Percentiles rank a stretch among this genome's conserved stretches.
Conservation (phyloP, 176 grass and related monocot species). For the Elaeis guineensis region DNA sequence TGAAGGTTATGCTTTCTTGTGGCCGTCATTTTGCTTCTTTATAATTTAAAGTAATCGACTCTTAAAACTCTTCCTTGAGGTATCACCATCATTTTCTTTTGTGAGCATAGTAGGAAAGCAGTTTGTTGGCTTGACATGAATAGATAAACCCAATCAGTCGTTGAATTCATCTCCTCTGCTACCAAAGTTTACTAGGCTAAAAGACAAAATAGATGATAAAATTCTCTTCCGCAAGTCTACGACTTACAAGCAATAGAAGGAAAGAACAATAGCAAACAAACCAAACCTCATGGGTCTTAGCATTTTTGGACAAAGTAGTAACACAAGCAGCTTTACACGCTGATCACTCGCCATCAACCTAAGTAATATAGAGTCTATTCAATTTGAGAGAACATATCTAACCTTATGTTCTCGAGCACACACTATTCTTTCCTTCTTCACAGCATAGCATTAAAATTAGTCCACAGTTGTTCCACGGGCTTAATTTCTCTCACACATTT, state of each 20-base stretch:
- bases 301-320: conserved; percentile 5
- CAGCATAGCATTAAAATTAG: conserved; percentile 3
- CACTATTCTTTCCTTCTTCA: background rate
- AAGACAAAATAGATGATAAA: conserved; percentile 5
- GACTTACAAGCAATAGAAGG: background rate
- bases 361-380: no score
- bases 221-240: conserved; percentile 7
- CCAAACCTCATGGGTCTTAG: conserved; percentile 7
- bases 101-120: no score
- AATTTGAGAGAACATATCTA: no score
- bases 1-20: no score
- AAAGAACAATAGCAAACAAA: conserved; percentile 15
- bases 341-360: background rate
- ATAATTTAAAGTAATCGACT: no score
- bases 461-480: background rate
- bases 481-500: conserved; percentile 43
- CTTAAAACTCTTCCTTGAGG: no score
- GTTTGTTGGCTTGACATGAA: no score
- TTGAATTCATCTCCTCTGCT: background rate
- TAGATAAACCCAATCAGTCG: no score
- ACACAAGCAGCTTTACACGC: background rate
- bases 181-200: background rate
- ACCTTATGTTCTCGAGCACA: no score
- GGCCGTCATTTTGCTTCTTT: no score
- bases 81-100: no score